Evolutionary conservation across 2,329 filamentous ascomycete genomes (phyloP), one percentile per base, ranked within the genome.

Genomic region (Diplodia sapinea): DNA sequence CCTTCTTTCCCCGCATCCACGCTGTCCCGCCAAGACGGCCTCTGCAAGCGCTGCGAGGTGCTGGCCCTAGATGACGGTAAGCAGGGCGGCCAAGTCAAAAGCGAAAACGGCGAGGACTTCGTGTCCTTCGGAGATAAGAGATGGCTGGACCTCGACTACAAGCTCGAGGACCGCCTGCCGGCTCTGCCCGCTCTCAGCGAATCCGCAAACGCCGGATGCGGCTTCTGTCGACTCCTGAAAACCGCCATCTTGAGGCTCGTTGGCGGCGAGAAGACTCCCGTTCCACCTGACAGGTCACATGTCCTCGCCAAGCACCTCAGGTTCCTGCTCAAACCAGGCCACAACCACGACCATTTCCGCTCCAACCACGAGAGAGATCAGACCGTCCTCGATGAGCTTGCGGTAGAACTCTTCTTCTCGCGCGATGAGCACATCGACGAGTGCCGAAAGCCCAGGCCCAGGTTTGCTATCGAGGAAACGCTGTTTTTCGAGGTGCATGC

Each of bases 311-410:
- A 47, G 8, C 43, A 47, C 43, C 43, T 47, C 43, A 47, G 9
- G 43, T 47, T 47, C n/a, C 43, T 47, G 17, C 43, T 47, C 43
- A 47, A 47, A 47, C 43, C 43, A 1, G 43, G 43, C 43, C 43
- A 47, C n/a, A 47, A 47, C 17, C 43, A 47, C 43, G 43, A 47
- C 43, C 43, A 47, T 47, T 47, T 47, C 43, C 43, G 43, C 43
- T 47, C 43, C 8, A 47, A 47, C n/a, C 43, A 47, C n/a, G 43
- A 47, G 17, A 47, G 43, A 47, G 43, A 47, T 47, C 43, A 47
- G 20, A 47, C 43, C n/a, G 43, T 47, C 8, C n/a, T 47, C n/a
- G 43, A 47, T 11, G 43, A 47, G 43, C 43, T 47, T 47, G 43
- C 43, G 3, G 17, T 47, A 20, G 43, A 47, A 8, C 43, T 47